Evolutionary conservation across 169 alveolate genomes (phyloP).

Genomic region (Cryptosporidium canis): DNA sequence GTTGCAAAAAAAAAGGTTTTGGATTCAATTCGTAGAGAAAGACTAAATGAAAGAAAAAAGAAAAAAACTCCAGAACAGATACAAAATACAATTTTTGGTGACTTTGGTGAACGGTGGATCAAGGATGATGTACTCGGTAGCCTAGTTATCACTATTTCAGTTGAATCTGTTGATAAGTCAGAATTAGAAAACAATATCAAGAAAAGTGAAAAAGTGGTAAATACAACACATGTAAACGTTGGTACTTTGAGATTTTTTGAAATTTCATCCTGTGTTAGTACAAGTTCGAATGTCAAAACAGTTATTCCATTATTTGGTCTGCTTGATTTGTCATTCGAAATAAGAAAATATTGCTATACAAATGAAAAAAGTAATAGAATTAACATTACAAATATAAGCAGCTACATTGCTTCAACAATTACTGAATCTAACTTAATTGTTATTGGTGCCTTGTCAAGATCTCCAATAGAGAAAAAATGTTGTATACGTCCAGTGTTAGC

Average conservation of each 20-base stretch:
- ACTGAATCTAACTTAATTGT: slow-evolving; percentile 28
- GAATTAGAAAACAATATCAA: slow-evolving; percentile 45
- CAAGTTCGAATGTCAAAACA: background rate
- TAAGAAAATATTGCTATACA: slow-evolving; percentile 38
- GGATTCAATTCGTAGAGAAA: slow-evolving; percentile 48
- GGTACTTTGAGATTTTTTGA: slow-evolving; percentile 58
- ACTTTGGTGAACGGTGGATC: slow-evolving; percentile 47
- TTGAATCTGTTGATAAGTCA: slow-evolving; percentile 54
- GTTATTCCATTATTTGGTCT: slow-evolving; percentile 51
- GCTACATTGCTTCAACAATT: slow-evolving; percentile 35
- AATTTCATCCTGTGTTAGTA: slow-evolving; percentile 35
- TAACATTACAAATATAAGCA: slow-evolving; percentile 51
- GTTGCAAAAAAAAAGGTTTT: slow-evolving; percentile 58
- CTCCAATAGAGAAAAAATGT: slow-evolving; percentile 54
- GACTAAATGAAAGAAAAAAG: background rate
- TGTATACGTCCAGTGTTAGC: slow-evolving; percentile 46
- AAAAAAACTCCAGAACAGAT: slow-evolving; percentile 33
- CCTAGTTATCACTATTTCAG: slow-evolving; percentile 47
- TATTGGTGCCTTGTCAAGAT: slow-evolving; percentile 23
- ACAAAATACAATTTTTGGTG: slow-evolving; percentile 42
- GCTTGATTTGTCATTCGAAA: slow-evolving; percentile 53
- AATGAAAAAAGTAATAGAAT: slow-evolving; percentile 58
- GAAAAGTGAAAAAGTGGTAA: slow-evolving; percentile 17
- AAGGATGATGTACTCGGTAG: slow-evolving; percentile 31
- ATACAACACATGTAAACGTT: slow-evolving; percentile 6